Evolutionary conservation across 331 rosid species (phyloP), one percentile per base, ranked within the genome.

Genomic region (Cucumis variabilis): DNA sequence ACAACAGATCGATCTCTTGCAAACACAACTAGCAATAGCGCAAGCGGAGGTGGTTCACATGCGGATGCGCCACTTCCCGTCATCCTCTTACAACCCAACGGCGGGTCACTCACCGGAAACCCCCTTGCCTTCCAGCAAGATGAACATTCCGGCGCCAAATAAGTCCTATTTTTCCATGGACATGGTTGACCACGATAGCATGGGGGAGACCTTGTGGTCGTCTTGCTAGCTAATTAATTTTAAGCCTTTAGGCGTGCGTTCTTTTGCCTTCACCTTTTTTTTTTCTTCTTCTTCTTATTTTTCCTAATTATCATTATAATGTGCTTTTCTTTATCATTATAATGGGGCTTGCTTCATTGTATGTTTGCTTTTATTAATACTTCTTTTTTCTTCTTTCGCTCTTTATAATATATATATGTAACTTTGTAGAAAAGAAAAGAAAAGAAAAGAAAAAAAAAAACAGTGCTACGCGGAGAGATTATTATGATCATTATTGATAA

Each of bases 1-100:
- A 28, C 98, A 94, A 80, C 99, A 97, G 48, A 94, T 97, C 50
- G 95, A 94, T 75, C 90, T 51, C 28, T 98, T 97, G 11, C 99
- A 95, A 87, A 90, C 98, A 30, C 98, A 97, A 73, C 68, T 97
- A 81, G 98, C 98, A 6, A 48, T 91, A 0, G 99, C 98, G 1
- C 96, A 93, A 30, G 98, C 99, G 7, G 98, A 97, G 24, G 96
- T 97, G 48, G 93, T 95, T 25, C 98, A 93, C 67, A 87, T 97
- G 96, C 92, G 92, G 76, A 88, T 94, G 91, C 83, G 88, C 70
- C 96, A 92, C 55, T 73, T 84, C 55, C 62, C 25, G 8, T 33
- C 95, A 33, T 76, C 92, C 16, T 41, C 92, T 13, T 41, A 91
- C 55, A 37, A 77, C 33, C 87, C 58, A 11, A 17, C 85, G 23